phyloP scores from a whole-genome alignment of 257 asterid species.

The Solanum paucissectum region DNA sequence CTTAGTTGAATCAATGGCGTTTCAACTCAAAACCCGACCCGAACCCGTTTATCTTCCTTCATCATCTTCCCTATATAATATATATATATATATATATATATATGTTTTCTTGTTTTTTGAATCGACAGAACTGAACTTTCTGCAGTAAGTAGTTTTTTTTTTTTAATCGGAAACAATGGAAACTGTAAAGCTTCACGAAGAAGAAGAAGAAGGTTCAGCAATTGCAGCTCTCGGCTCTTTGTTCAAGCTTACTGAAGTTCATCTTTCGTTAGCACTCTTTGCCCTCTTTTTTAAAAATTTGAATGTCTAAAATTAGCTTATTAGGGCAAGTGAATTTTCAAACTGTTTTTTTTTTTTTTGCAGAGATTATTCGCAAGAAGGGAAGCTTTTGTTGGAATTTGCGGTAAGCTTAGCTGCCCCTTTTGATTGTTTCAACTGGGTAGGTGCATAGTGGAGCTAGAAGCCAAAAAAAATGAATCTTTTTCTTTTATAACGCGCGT shows the following conservation, averaged over 20 bases:
- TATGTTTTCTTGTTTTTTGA: neutral
- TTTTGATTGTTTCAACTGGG: neutral
- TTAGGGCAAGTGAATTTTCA: neutral
- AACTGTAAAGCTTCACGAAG: neutral
- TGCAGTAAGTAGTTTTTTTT: neutral
- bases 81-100: too few relatives aligned
- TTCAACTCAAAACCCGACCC: neutral
- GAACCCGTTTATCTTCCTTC: neutral
- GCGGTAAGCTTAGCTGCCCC: slow-evolving; percentile 16
- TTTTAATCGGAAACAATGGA: neutral
- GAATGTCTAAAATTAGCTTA: neutral
- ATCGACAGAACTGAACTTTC: neutral
- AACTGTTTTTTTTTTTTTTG: neutral
- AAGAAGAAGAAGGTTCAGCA: slow-evolving; percentile 32
- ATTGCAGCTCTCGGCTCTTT: slow-evolving; percentile 57
- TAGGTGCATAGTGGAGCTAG: neutral
- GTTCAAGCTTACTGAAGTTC: slow-evolving; percentile 63
- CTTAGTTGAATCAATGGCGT: neutral
- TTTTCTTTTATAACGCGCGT: neutral
- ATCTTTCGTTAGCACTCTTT: slow-evolving; percentile 39
- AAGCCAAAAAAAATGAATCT: neutral
- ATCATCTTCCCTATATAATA: neutral
- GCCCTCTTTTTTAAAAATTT: neutral
- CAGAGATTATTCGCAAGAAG: slow-evolving; percentile 48
- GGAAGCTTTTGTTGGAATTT: slow-evolving; percentile 19